phyloP scores from a whole-genome alignment of 1,284 basidiomycete species.

The Meira nashicola region DNA sequence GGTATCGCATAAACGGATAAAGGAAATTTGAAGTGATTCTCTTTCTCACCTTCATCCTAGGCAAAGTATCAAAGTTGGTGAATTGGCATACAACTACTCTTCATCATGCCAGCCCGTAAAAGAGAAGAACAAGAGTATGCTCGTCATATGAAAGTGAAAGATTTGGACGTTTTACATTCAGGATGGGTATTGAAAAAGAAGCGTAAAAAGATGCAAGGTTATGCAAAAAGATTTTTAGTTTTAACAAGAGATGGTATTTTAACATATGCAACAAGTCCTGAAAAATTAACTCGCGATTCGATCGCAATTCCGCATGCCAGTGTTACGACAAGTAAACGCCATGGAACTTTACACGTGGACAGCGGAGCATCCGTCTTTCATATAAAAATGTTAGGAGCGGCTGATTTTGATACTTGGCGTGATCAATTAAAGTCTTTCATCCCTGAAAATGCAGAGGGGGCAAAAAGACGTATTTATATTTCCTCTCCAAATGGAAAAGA shows the following conservation, averaged over 20 bases:
- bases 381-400: conserved; percentile 43
- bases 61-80: too few species aligned
- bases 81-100: background rate
- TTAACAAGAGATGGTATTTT: conserved; percentile 45
- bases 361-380: conserved; percentile 48
- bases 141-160: conserved; percentile 21
- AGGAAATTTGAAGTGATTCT: too few species aligned
- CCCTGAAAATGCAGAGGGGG: conserved; percentile 25
- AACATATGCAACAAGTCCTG: conserved; percentile 41
- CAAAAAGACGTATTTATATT: conserved; percentile 29
- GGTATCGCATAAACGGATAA: too few species aligned
- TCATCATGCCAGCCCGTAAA: too few species aligned
- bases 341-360: conserved; percentile 50
- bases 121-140: background rate
- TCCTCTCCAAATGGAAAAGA: conserved; percentile 28
- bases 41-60: too few species aligned
- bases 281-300: conserved; percentile 41
- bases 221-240: conserved; percentile 50
- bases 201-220: conserved; percentile 52
- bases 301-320: conserved; percentile 51
- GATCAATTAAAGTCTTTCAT: conserved; percentile 42
- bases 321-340: conserved; percentile 43
- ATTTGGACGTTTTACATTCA: conserved; percentile 36
- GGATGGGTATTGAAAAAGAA: conserved; percentile 53
- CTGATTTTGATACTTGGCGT: conserved; percentile 48